Conservation (phyloP, 2,329 filamentous ascomycete genomes). For the Hymenoscyphus fraxineus region DNA sequence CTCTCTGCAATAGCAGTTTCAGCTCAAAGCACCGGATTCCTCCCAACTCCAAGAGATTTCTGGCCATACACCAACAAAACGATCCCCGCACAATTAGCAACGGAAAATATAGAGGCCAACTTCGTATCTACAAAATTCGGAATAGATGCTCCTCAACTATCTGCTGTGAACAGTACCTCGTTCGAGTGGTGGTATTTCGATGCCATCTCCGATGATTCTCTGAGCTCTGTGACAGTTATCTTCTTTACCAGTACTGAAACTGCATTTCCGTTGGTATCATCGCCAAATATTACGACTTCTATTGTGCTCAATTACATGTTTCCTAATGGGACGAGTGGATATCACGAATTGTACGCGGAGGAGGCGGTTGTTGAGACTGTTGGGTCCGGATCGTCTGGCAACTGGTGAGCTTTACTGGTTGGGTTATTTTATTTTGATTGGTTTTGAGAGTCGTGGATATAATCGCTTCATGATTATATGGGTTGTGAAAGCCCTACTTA, state of each 20-base stretch:
- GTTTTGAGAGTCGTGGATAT: no score
- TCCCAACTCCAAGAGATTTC: background rate
- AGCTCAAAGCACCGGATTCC: background rate
- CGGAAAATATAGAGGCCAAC: slow-evolving; percentile 58
- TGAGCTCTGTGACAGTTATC: slow-evolving; percentile 32
- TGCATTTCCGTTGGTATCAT: slow-evolving; percentile 37
- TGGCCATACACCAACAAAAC: background rate
- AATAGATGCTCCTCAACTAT: slow-evolving; percentile 25
- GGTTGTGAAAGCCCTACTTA: no score
- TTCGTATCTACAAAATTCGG: slow-evolving; percentile 63
- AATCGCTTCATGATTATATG: no score
- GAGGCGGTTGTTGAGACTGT: slow-evolving; percentile 17
- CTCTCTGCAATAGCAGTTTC: slow-evolving; percentile 3
- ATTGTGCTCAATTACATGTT: slow-evolving; percentile 16
- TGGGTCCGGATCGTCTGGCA: slow-evolving; percentile 17
- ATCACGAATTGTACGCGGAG: slow-evolving; percentile 9
- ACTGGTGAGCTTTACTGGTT: background rate
- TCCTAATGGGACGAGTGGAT: slow-evolving; percentile 15
- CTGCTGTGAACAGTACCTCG: slow-evolving; percentile 19
- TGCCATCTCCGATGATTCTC: slow-evolving; percentile 31
- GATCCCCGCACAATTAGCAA: slow-evolving; percentile 7
- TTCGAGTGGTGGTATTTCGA: slow-evolving; percentile 42
- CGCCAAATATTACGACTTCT: slow-evolving; percentile 1
- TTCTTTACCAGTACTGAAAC: slow-evolving; percentile 33
- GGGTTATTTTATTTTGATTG: background rate